A percentile compares a stretch with the other conserved stretches of the same genome.
Evolutionary conservation across 2,329 filamentous ascomycete genomes (phyloP).

Genomic region (Phyllosticta citribraziliensis): DNA sequence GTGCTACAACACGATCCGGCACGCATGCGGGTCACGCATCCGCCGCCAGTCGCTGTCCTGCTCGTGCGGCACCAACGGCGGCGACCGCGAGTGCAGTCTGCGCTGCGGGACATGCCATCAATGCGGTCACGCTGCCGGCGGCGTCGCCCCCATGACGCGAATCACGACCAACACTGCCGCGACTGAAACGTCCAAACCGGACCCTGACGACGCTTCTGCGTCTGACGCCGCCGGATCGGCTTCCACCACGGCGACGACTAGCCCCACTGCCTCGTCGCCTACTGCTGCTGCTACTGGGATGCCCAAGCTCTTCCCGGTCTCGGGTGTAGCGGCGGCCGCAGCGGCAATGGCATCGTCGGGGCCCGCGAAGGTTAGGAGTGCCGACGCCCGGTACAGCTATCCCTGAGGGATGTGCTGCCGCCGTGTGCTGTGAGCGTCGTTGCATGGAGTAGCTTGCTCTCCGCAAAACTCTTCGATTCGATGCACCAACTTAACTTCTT

Average conservation of each 20-base stretch:
- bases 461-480: neutral
- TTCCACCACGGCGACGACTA: neutral
- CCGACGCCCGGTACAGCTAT: neutral
- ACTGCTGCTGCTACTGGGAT: neutral
- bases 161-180: neutral
- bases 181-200: neutral
- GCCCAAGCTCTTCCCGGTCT: neutral
- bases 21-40: constrained; percentile 4
- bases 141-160: neutral
- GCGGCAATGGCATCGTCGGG: neutral
- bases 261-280: neutral
- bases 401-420: neutral
- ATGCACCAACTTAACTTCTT: neutral
- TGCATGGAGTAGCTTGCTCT: neutral
- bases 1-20: constrained; percentile 9
- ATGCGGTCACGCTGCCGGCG: neutral
- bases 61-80: constrained; percentile 4
- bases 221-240: neutral
- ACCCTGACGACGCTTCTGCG: constrained; percentile 5
- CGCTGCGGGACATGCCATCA: constrained; percentile 3
- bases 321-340: neutral
- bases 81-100: constrained; percentile 8
- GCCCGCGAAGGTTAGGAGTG: neutral
- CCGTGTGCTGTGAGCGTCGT: neutral
- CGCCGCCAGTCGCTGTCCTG: constrained; percentile 7